These are phyloP conservation scores for Zelonia costaricensis DNA, from an alignment of 208 protist genomes.

Conservation along the genomic window DNA sequence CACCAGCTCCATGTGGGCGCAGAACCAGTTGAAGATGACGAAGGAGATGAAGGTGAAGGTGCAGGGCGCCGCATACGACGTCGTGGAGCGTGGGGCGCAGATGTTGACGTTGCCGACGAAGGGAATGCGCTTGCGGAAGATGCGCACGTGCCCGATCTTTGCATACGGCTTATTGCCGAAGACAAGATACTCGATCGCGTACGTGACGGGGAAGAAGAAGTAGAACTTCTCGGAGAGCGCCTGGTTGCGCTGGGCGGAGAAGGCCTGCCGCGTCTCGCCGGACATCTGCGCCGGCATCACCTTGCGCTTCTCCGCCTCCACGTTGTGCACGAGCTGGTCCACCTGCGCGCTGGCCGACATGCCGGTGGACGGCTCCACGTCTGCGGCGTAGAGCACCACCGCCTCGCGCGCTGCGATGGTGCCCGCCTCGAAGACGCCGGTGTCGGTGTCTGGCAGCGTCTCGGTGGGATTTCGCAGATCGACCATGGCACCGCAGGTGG, in stretches of 20 bases:
- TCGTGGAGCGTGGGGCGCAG: conserved; percentile 67
- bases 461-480: conserved; percentile 66
- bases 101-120: conserved; percentile 65
- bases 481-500: conserved; percentile 57
- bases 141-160: conserved; percentile 69
- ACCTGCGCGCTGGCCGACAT: conserved; percentile 64
- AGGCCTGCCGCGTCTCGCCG: conserved; percentile 67
- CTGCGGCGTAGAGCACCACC: conserved; percentile 43
- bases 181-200: conserved; percentile 72
- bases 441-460: conserved; percentile 47
- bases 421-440: conserved; percentile 16
- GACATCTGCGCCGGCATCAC: conserved; percentile 61
- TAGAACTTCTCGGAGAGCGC: conserved; percentile 62
- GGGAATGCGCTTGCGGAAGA: conserved; percentile 76
- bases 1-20: conserved; percentile 24
- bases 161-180: conserved; percentile 70
- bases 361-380: conserved; percentile 62
- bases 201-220: conserved; percentile 66
- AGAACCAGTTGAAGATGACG: conserved; percentile 37
- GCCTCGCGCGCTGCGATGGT: not conserved
- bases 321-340: conserved; percentile 30
- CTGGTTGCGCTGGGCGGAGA: conserved; percentile 60
- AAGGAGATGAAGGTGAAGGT: conserved; percentile 32
- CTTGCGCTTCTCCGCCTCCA: conserved; percentile 57
- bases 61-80: conserved; percentile 60